Evolutionary conservation across 2,329 filamentous ascomycete species (phyloP).

Genomic region (Coleophoma crateriformis): DNA sequence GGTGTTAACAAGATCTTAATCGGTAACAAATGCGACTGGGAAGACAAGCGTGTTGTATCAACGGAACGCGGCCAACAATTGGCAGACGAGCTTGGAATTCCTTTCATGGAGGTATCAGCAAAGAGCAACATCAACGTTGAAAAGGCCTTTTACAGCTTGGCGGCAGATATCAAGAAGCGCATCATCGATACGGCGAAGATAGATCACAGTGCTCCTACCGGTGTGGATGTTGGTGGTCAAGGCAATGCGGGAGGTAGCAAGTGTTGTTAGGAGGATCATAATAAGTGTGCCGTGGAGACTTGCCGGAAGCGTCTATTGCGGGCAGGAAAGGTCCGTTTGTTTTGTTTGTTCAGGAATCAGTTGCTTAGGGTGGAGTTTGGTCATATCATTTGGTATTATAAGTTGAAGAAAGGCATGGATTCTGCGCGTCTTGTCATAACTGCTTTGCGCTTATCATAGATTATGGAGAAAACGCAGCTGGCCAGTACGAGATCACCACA

Average conservation of each 20-base stretch:
- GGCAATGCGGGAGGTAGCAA: conserved; percentile 55
- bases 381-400: conserved; percentile 22
- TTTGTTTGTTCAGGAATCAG: conserved; percentile 19
- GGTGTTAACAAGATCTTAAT: conserved; percentile 99
- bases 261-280: conserved; percentile 60
- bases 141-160: conserved; percentile 94
- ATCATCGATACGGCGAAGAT: conserved; percentile 87
- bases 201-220: conserved; percentile 52
- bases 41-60: conserved; percentile 93
- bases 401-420: conserved; percentile 19
- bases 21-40: conserved; percentile 99
- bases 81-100: conserved; percentile 92
- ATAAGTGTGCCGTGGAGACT: no score
- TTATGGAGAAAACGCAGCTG: conserved; percentile 1
- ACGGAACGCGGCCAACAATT: conserved; percentile 90
- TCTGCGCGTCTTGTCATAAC: conserved; percentile 10
- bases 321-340: conserved; percentile 12
- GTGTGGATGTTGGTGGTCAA: conserved; percentile 64
- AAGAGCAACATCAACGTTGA: conserved; percentile 99
- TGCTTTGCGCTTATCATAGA: conserved; percentile 4
- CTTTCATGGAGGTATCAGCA: conserved; percentile 96
- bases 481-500: conserved; percentile 33
- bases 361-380: conserved; percentile 28
- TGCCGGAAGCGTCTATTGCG: not conserved
- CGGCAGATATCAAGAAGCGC: conserved; percentile 96